These are phyloP conservation scores for Phaeotremella skinneri DNA, from an alignment of 768 basidiomycete genomes.

Conservation along the genomic window DNA sequence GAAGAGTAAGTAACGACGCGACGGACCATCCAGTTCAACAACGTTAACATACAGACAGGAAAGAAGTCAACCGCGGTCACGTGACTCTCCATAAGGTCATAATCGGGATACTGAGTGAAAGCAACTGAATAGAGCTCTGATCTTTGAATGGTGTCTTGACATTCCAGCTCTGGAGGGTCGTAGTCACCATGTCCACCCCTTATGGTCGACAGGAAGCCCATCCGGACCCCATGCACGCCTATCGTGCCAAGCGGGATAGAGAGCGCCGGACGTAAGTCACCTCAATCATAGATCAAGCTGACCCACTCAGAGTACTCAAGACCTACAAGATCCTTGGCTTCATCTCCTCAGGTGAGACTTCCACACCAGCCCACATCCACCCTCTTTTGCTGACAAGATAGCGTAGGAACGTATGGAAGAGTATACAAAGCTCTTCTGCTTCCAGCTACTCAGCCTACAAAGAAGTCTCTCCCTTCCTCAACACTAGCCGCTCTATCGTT, in stretches of 20 bases:
- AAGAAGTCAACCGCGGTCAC: constrained; percentile 6
- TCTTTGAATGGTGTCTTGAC: no score
- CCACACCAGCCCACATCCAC: neutral
- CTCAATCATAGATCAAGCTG: neutral
- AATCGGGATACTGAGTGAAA: no score
- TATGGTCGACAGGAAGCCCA: constrained; percentile 13
- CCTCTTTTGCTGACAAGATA: constrained; percentile 7
- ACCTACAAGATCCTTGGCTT: constrained; percentile 93
- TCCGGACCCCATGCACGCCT: constrained; percentile 77
- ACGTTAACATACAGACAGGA: neutral
- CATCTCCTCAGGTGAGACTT: constrained; percentile 75
- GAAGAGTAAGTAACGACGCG: neutral
- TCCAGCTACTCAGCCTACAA: constrained; percentile 10
- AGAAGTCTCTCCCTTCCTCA: constrained; percentile 17
- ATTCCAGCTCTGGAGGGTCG: no score
- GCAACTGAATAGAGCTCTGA: no score
- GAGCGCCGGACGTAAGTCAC: constrained; percentile 55
- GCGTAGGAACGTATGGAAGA: constrained; percentile 75
- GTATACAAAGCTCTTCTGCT: constrained; percentile 83
- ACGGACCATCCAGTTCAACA: no score
- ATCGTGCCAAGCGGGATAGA: constrained; percentile 73
- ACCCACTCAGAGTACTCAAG: constrained; percentile 59
- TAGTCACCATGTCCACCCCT: constrained; percentile 30
- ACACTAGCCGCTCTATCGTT: constrained; percentile 29
- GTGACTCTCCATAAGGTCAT: no score